A percentile compares a stretch with the other conserved stretches of the same genome.
These are phyloP conservation scores for Vachellia collinsii DNA, from an alignment of 306 rosid species.

Conservation along the genomic window DNA sequence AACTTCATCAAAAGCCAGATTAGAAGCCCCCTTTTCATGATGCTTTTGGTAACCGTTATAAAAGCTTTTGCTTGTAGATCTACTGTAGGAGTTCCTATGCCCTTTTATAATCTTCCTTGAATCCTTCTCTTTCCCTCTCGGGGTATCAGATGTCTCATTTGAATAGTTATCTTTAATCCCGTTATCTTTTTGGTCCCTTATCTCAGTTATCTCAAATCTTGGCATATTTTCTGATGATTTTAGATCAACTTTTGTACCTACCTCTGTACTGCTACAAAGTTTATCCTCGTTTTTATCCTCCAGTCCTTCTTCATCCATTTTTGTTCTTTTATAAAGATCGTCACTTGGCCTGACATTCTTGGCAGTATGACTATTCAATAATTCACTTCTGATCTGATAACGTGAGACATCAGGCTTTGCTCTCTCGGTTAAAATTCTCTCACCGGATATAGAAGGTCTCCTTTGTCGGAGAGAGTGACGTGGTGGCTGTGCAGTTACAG, in stretches of 20 bases:
- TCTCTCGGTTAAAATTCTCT: slow-evolving; percentile 41
- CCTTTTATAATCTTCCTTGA: slow-evolving; percentile 3
- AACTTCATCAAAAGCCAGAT: slow-evolving; percentile 49
- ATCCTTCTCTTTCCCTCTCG: slow-evolving; percentile 36
- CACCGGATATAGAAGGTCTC: slow-evolving; percentile 43
- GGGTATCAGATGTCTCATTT: not conserved
- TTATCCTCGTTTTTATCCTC: slow-evolving; percentile 19
- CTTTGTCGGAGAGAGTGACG: slow-evolving; percentile 30
- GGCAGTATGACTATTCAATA: not conserved
- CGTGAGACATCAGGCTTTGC: slow-evolving; percentile 36
- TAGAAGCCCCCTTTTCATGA: not conserved
- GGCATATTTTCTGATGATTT: not conserved
- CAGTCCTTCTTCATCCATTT: slow-evolving; percentile 23
- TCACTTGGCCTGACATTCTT: slow-evolving; percentile 22
- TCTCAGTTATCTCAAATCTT: slow-evolving; percentile 24
- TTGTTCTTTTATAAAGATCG: slow-evolving; percentile 18
- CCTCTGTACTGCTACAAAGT: not conserved
- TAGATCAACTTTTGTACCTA: not conserved
- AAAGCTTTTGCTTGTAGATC: slow-evolving; percentile 32
- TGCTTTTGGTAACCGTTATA: slow-evolving; percentile 11
- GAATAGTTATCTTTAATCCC: slow-evolving; percentile 16
- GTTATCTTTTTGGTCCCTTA: slow-evolving; percentile 16
- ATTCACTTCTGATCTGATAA: slow-evolving; percentile 26
- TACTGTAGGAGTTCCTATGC: not conserved
- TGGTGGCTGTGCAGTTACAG: slow-evolving; percentile 35